These are phyloP conservation scores for Rhizopogon vesiculosus DNA, from an alignment of 768 basidiomycete genomes.

Conservation along the genomic window DNA sequence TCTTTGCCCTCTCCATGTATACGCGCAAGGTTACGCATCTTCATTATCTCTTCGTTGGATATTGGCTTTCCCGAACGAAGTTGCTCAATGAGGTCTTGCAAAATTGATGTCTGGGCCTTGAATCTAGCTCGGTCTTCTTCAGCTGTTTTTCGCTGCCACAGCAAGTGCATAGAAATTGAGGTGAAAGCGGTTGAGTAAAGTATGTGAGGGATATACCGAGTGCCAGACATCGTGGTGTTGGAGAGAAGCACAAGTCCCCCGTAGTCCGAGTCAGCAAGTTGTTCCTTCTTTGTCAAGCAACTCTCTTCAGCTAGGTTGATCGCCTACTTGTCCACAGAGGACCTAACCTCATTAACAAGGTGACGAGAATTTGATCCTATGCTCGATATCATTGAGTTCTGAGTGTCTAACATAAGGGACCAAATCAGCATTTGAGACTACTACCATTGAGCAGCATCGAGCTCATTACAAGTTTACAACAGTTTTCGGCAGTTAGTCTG, in stretches of 20 bases:
- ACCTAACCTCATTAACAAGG: no score
- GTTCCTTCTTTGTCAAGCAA: no score
- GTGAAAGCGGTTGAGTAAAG: slow-evolving; percentile 62
- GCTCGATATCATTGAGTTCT: no score
- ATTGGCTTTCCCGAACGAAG: slow-evolving; percentile 43
- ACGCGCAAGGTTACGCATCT: slow-evolving; percentile 51
- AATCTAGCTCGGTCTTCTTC: slow-evolving; percentile 51
- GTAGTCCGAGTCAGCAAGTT: no score
- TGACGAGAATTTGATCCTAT: no score
- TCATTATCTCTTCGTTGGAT: slow-evolving; percentile 46
- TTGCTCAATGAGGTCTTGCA: slow-evolving; percentile 53
- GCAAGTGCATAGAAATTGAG: slow-evolving; percentile 64
- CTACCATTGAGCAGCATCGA: no score
- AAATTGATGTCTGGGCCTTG: slow-evolving; percentile 56
- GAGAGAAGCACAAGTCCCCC: neutral
- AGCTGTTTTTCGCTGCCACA: slow-evolving; percentile 44
- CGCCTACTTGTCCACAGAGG: no score
- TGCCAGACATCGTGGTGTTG: slow-evolving; percentile 15
- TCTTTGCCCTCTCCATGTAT: slow-evolving; percentile 19
- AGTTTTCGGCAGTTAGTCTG: no score
- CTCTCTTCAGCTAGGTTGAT: no score
- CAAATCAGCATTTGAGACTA: no score
- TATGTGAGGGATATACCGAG: slow-evolving; percentile 56
- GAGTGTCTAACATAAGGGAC: no score
- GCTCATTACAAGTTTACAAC: no score